phyloP scores from a whole-genome alignment of 2,329 filamentous ascomycete genomes.

The Didymella segeticola region DNA sequence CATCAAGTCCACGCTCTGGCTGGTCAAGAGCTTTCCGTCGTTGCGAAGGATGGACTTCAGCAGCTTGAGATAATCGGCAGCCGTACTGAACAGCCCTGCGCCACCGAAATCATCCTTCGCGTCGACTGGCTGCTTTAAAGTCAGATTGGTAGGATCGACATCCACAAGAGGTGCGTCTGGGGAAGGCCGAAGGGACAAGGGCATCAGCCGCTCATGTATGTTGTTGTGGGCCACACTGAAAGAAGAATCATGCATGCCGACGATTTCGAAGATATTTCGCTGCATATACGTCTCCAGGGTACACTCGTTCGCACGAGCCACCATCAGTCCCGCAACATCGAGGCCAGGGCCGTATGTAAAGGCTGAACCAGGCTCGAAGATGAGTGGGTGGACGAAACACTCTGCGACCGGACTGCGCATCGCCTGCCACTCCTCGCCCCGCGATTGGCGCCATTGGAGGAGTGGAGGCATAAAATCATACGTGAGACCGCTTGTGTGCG shows the following conservation, averaged over 20 bases:
- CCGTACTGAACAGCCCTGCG: constrained; percentile 25
- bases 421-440: constrained; percentile 11
- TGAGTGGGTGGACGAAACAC: constrained; percentile 23
- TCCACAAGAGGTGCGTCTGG: constrained; percentile 16
- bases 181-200: constrained; percentile 16
- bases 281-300: constrained; percentile 35
- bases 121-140: constrained; percentile 10
- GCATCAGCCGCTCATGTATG: constrained; percentile 26
- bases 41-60: constrained; percentile 27
- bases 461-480: constrained; percentile 31
- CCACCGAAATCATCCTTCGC: constrained; percentile 29
- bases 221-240: constrained; percentile 24
- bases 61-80: constrained; percentile 28
- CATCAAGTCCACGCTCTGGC: constrained; percentile 22
- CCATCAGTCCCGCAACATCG: constrained; percentile 35
- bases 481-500: constrained; percentile 34
- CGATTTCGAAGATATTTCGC: constrained; percentile 28
- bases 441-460: constrained; percentile 22
- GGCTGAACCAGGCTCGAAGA: constrained; percentile 36
- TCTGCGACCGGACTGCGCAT: constrained; percentile 21
- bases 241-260: constrained; percentile 33
- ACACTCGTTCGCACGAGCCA: constrained; percentile 28
- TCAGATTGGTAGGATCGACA: not conserved
- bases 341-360: constrained; percentile 32
- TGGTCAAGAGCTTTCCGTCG: constrained; percentile 25